Conservation (phyloP, 1,139 yeast species). For the Hanseniaspora gamundiae region DNA sequence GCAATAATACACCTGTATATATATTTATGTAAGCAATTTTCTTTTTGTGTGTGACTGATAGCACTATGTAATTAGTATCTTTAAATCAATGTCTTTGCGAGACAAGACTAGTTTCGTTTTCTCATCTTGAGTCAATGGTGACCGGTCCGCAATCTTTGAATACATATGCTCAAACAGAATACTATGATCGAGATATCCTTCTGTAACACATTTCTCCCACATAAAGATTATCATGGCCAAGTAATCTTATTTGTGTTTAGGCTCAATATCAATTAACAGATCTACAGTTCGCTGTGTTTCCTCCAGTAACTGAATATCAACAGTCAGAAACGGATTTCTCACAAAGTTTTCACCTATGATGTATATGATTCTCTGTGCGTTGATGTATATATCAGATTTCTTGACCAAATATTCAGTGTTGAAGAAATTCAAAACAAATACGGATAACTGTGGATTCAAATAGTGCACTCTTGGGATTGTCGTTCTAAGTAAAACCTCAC, state of each 20-base stretch:
- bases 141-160: not conserved
- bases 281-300: constrained; percentile 10
- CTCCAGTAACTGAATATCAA: constrained; percentile 10
- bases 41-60: not conserved
- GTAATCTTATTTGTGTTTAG: constrained; percentile 18
- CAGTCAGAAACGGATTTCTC: constrained; percentile 19
- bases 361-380: constrained; percentile 18
- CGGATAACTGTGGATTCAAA: constrained; percentile 13
- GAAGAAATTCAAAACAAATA: constrained; percentile 9
- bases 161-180: not conserved
- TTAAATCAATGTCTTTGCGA: not conserved
- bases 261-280: constrained; percentile 9
- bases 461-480: constrained; percentile 17
- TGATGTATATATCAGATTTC: not conserved
- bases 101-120: not conserved
- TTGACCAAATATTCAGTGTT: constrained; percentile 6
- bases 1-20: constrained; percentile 4
- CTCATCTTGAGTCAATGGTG: not conserved
- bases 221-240: constrained; percentile 14
- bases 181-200: constrained; percentile 10
- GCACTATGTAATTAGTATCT: not conserved
- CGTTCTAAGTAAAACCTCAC: constrained; percentile 17
- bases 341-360: constrained; percentile 19
- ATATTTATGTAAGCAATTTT: not conserved
- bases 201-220: constrained; percentile 17